A percentile compares a stretch with the other conserved stretches of the same genome.
Evolutionary conservation across 345 rosid genomes (phyloP).

Genomic region (Citrus cavaleriei): DNA sequence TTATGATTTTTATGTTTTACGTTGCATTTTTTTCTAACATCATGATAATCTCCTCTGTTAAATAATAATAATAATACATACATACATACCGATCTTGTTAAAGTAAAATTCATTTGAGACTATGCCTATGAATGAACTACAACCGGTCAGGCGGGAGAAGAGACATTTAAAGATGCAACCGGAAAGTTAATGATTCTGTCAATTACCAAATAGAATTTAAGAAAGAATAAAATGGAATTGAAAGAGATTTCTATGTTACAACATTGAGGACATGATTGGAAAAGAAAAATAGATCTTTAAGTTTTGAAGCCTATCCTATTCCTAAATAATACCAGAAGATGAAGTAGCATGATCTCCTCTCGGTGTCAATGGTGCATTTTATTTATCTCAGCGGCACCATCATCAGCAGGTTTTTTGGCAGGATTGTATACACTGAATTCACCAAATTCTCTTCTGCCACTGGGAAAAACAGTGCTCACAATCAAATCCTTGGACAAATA

Average conservation of each 20-base stretch:
- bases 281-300: background rate
- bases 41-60: background rate
- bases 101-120: too few species aligned
- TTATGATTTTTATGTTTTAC: background rate
- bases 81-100: too few species aligned
- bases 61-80: background rate
- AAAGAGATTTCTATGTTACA: background rate
- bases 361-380: background rate
- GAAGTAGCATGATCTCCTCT: background rate
- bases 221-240: background rate
- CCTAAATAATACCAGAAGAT: background rate
- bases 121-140: background rate
- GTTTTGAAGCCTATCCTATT: background rate
- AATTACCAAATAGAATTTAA: background rate
- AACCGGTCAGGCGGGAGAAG: background rate
- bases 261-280: too few species aligned
- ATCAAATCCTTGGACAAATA: constrained; percentile 49
- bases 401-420: constrained; percentile 31
- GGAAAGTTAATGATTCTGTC: too few species aligned
- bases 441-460: constrained; percentile 90
- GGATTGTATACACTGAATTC: constrained; percentile 90
- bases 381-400: background rate
- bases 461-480: constrained; percentile 45
- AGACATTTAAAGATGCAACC: too few species aligned
- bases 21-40: background rate